Evolutionary conservation across 2,329 filamentous ascomycete genomes (phyloP).

Genomic region (Calonectria hawksworthii): DNA sequence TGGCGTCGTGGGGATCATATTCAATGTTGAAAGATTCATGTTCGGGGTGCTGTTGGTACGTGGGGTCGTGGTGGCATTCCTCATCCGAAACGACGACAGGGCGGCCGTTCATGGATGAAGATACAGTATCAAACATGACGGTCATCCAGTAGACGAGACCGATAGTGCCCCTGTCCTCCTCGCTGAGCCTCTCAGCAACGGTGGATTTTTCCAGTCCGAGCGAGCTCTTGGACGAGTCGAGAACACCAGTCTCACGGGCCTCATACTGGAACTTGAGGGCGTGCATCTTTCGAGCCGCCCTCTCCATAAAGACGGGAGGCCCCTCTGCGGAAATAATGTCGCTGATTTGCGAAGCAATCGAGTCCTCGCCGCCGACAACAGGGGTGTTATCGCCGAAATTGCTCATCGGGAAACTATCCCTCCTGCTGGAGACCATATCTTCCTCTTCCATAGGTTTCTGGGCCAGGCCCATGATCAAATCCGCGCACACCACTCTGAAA

Average conservation of each 20-base stretch:
- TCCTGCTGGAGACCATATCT: conserved; percentile 30
- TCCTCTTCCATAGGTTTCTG: conserved; percentile 52
- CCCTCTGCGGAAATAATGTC: conserved; percentile 47
- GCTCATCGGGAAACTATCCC: conserved; percentile 25
- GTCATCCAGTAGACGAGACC: conserved; percentile 72
- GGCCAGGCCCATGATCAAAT: conserved; percentile 56
- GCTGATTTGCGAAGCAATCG: conserved; percentile 49
- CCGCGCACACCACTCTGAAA: conserved; percentile 56
- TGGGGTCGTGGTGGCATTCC: conserved; percentile 55
- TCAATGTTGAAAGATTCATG: conserved; percentile 37
- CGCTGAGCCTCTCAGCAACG: conserved; percentile 41
- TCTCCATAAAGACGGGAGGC: conserved; percentile 50
- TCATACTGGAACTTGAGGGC: conserved; percentile 54
- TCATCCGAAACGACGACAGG: conserved; percentile 56
- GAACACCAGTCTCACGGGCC: conserved; percentile 43
- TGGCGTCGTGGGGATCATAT: conserved; percentile 45
- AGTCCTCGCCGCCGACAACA: conserved; percentile 39
- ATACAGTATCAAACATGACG: conserved; percentile 72
- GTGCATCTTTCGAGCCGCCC: conserved; percentile 56
- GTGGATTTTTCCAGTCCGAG: conserved; percentile 42
- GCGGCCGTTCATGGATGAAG: conserved; percentile 64
- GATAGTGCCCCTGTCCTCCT: conserved; percentile 59
- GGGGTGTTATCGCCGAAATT: conserved; percentile 38
- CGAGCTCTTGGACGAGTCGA: conserved; percentile 43
- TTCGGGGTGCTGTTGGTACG: conserved; percentile 40